Base-by-base conservation (phyloP, 2,329 filamentous ascomycete species). In the Falciphora oryzae region DNA sequence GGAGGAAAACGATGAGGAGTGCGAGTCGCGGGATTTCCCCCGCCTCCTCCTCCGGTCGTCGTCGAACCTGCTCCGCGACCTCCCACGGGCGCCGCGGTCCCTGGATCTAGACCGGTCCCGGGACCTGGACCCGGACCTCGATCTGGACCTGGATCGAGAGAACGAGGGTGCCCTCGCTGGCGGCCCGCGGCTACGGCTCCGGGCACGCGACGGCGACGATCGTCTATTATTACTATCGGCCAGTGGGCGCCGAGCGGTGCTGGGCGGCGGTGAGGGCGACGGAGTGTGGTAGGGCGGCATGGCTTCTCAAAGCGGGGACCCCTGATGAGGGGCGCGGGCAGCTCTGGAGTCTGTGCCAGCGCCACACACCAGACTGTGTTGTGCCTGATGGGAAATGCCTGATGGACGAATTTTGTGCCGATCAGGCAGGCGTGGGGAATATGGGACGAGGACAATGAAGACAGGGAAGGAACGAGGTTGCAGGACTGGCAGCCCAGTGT, bases 211-310 rank as follows among this genome's bases (percentile, higher is more conserved):
- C 11, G 35, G 38, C 28, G 61, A 56, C 22, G 44, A 10, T 22
- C 44, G 44, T 25, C 44, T 53, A 53, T 53, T 25, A 25, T 25
- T 53, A 25, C n/a, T 7, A 4, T 25, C 44, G 44, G 31, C 31
- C 13, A 25, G 31, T 4, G 28, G 8, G 13, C 18, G 50, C 18
- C 50, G 61, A 27, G 31, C 61, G 28, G 16, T 8, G 18, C n/a
- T 32, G 14, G 62, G 62, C 53, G 62, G 35, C n/a, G 62, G 62
- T 29, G 53, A 63, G 27, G 53, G 62, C 25, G 62, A 63, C 10
- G 62, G 44, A 29, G 50, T 31, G 13, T 25, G 62, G n/a, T 31
- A 35, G 62, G 29, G 32, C 4, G 53, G 31, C 62, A 63, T 63
- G 29, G 53, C 32, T 27, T n/a, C 13, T n/a, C 32, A 14, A n/a